Base-by-base conservation (phyloP, 805 yeast species). In the Torulaspora quercuum region DNA sequence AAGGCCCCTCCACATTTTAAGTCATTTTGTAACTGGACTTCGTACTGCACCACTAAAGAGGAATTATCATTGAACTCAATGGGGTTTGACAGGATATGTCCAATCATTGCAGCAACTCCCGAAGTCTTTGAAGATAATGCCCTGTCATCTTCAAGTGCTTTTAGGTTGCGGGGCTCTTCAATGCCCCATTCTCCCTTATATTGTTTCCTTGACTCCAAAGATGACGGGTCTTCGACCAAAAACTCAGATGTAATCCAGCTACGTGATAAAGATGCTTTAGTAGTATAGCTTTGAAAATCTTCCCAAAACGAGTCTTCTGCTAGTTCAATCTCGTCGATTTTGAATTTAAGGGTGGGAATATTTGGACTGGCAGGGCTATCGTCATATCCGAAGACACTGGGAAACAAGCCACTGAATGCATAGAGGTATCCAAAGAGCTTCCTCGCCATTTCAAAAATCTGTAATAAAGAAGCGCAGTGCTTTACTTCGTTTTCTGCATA, bases 1-100 rank as follows among this genome's bases (percentile, higher is more conserved):
- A 88, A 89, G 1, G 94, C 90, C 37, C 97, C 97, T 32, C 95
- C 95, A 63, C 97, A 89, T 29, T 69, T 69, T 38, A 87, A 65
- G 7, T 84, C 85, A 25, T 81, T 69, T 65, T 89, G 95, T 26
- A 80, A 63, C 64, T 88, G 88, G 37, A 86, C 84, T 62, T 89
- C 97, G 61, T 86, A 89, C 64, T 89, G 97, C 26, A 87, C 64
- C 7, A 89, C 95, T 45, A 89, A 67, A 10, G 86, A 78, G 39
- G 76, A 68, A 48, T 70, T 72, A 7, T 67, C 73, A 59, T 80
- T 81, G 11, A 42, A 11, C 55, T 73, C 72, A 39, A 88, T 70
- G 2, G 80, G 73, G 17, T 59, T 40, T 12, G 75, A 75, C 37
- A 89, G 69, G 44, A 68, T 60, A 37, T 77, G 75, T 25, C 86